phyloP scores from a whole-genome alignment of 2,329 filamentous ascomycete genomes.

The Tolypocladium guangdongense region DNA sequence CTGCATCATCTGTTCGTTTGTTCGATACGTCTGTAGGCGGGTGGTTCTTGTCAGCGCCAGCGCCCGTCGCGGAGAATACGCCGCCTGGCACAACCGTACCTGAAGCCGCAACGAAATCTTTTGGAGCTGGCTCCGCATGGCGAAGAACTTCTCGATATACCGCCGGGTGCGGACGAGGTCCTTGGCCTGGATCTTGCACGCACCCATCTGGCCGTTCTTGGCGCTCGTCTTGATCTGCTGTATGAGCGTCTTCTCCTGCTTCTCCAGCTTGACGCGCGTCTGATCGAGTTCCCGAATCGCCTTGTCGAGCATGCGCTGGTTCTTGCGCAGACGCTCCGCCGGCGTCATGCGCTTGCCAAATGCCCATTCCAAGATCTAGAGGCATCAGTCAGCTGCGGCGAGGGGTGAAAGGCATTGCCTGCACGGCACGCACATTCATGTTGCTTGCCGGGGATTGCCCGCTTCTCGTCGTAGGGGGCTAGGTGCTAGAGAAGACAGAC shows the following conservation, averaged over 20 bases:
- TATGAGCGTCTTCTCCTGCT: conserved; percentile 95
- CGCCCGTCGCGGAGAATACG: too few species aligned
- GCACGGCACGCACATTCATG: conserved; percentile 44
- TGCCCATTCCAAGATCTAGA: conserved; percentile 91
- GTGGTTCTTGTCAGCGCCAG: conserved; percentile 6
- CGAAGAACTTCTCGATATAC: conserved; percentile 97
- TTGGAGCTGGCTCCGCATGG: conserved; percentile 94
- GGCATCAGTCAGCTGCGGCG: conserved; percentile 9
- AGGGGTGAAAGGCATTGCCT: conserved; percentile 2
- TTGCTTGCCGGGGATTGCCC: conserved; percentile 8
- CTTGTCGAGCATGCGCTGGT: conserved; percentile 94
- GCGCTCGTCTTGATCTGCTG: conserved; percentile 96
- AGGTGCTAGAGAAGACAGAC: neutral
- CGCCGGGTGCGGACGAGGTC: conserved; percentile 86
- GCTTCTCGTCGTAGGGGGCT: neutral
- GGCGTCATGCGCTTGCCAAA: conserved; percentile 99
- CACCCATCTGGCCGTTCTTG: conserved; percentile 97
- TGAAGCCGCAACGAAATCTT: conserved; percentile 92
- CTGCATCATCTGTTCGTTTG: conserved; percentile 99
- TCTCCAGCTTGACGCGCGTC: conserved; percentile 89
- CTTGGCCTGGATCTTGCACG: conserved; percentile 96
- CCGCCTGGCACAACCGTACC: conserved; percentile 34
- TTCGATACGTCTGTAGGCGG: conserved; percentile 68
- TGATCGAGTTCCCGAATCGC: conserved; percentile 93
- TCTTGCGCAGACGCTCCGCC: conserved; percentile 80